Percentiles rank a stretch among this genome's conserved stretches.
phyloP scores from a whole-genome alignment of 805 yeast species.

The Ogataea chonburiensis region DNA sequence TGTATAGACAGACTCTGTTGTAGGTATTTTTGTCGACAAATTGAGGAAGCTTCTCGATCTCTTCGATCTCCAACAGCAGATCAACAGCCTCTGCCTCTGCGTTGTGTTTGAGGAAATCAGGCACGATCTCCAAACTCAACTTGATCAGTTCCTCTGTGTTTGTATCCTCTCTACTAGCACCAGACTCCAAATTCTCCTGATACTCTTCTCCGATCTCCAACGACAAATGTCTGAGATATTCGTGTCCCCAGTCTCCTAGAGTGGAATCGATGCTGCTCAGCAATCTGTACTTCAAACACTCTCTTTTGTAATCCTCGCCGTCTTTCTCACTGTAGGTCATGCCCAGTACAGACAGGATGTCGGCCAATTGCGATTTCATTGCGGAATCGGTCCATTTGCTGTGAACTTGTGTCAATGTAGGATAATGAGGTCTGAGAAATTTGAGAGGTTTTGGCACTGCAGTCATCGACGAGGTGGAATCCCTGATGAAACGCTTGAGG shows the following conservation, averaged over 20 bases:
- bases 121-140: conserved; percentile 76
- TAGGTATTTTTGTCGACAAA: conserved; percentile 83
- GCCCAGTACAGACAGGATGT: conserved; percentile 86
- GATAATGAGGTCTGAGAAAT: conserved; percentile 86
- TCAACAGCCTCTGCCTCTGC: conserved; percentile 99
- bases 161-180: conserved; percentile 23
- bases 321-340: conserved; percentile 90
- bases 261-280: conserved; percentile 44
- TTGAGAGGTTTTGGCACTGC: conserved; percentile 99
- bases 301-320: conserved; percentile 49
- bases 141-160: conserved; percentile 43
- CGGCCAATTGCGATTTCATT: conserved; percentile 67
- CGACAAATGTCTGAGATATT: conserved; percentile 93
- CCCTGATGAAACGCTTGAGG: conserved; percentile 76
- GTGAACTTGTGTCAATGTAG: conserved; percentile 61
- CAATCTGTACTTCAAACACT: conserved; percentile 77
- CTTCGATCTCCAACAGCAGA: conserved; percentile 83
- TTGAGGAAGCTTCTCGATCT: conserved; percentile 76
- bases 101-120: conserved; percentile 87
- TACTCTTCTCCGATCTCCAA: conserved; percentile 90
- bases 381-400: conserved; percentile 56
- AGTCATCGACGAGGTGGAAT: conserved; percentile 97
- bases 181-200: conserved; percentile 43
- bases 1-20: conserved; percentile 87
- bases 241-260: conserved; percentile 95